Conservation (phyloP, 441 rosid species). For the Biscutella laevigata region DNA sequence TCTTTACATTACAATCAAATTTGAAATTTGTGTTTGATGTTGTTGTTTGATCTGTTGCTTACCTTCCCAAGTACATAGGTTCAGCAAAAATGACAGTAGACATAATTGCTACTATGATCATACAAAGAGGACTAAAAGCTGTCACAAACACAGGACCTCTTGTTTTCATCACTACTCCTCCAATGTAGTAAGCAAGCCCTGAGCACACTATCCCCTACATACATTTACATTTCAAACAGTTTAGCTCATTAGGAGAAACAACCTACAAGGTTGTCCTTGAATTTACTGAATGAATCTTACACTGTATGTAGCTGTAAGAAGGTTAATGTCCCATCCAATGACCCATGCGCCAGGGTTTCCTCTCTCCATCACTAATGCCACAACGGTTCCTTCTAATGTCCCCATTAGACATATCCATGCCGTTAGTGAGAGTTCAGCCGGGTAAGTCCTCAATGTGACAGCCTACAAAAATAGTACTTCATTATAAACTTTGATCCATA, state of each 20-base stretch:
- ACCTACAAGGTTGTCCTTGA: neutral
- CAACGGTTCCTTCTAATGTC: conserved; percentile 52
- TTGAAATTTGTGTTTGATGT: neutral
- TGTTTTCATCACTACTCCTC: conserved; percentile 68
- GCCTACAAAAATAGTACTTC: conserved; percentile 35
- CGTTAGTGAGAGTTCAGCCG: conserved; percentile 73
- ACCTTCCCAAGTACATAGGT: conserved; percentile 79
- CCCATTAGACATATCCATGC: conserved; percentile 80
- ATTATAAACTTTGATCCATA: neutral
- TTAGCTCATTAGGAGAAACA: neutral
- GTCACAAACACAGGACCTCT: conserved; percentile 86
- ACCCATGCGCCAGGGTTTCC: conserved; percentile 50
- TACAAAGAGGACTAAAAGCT: conserved; percentile 65
- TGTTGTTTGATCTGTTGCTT: neutral
- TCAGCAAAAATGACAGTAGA: conserved; percentile 66
- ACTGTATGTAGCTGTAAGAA: conserved; percentile 64
- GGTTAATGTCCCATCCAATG: conserved; percentile 65
- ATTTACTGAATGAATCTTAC: conserved; percentile 35
- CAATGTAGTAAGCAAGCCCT: conserved; percentile 63
- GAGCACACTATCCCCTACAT: conserved; percentile 78
- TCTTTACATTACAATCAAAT: neutral
- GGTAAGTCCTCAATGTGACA: conserved; percentile 56
- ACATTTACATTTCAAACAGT: neutral
- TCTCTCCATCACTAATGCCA: conserved; percentile 56
- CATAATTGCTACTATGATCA: conserved; percentile 73